Evolutionary conservation across 305 asterid species (phyloP).

Genomic region (Stenogyne calaminthoides): DNA sequence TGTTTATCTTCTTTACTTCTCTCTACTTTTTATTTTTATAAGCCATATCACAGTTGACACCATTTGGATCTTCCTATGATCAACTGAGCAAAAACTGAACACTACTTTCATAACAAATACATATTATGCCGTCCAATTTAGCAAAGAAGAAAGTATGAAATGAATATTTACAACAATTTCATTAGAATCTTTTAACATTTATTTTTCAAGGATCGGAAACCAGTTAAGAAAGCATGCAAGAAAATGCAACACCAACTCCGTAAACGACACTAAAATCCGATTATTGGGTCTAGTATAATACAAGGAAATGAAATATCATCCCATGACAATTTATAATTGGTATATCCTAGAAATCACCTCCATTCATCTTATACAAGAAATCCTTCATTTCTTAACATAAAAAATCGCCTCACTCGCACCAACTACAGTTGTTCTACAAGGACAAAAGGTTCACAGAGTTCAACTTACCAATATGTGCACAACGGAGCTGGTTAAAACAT

Average conservation of each 20-base stretch:
- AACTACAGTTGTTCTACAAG: not conserved
- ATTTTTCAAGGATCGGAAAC: not conserved
- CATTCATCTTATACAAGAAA: slow-evolving; percentile 14
- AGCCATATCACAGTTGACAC: no score
- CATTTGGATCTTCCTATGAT: no score
- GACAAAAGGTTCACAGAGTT: not conserved
- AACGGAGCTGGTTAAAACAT: not conserved
- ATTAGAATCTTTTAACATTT: no score
- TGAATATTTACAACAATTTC: no score
- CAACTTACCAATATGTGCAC: slow-evolving; percentile 29
- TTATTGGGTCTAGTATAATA: not conserved
- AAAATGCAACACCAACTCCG: not conserved
- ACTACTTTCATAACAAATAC: no score
- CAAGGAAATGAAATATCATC: not conserved
- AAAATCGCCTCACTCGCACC: slow-evolving; percentile 10
- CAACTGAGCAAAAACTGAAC: no score
- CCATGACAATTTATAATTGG: not conserved
- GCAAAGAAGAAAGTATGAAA: no score
- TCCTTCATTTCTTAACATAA: slow-evolving; percentile 8
- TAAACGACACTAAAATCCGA: not conserved
- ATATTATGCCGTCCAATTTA: no score
- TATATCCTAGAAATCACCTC: not conserved
- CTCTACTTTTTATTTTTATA: no score
- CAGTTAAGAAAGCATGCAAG: no score
- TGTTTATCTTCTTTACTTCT: no score